Percentiles rank a stretch among this genome's conserved stretches.
These are phyloP conservation scores for Leccinum subtestaceum DNA, from an alignment of 768 basidiomycete species.

Conservation along the genomic window DNA sequence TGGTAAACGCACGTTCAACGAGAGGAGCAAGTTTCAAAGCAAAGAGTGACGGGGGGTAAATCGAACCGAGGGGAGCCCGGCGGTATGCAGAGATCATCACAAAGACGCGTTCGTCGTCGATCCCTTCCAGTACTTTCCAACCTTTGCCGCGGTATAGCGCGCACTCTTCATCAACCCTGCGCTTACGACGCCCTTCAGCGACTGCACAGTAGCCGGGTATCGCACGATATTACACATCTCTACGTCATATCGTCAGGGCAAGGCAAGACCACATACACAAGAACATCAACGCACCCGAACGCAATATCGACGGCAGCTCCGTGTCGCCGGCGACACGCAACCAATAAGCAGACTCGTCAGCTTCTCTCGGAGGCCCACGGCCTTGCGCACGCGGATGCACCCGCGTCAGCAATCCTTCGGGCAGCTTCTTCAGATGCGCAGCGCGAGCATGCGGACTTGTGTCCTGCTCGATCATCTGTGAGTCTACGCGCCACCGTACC, in stretches of 20 bases:
- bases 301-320: conserved; percentile 49
- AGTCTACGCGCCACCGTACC: conserved; percentile 63
- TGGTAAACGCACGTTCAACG: not conserved
- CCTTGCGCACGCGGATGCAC: conserved; percentile 42
- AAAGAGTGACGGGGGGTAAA: conserved; percentile 13
- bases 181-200: conserved; percentile 81
- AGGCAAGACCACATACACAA: not conserved
- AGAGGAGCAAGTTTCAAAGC: conserved; percentile 2
- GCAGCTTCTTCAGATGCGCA: conserved; percentile 76
- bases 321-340: conserved; percentile 64
- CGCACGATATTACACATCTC: conserved; percentile 79
- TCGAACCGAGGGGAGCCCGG: not conserved
- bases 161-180: conserved; percentile 79
- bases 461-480: conserved; percentile 69
- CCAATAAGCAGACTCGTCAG: conserved; percentile 78
- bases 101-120: conserved; percentile 7
- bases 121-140: conserved; percentile 78
- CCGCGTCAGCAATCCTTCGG: conserved; percentile 57
- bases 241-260: conserved; percentile 27
- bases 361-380: conserved; percentile 42
- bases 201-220: conserved; percentile 80
- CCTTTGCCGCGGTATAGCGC: conserved; percentile 71
- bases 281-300: conserved; percentile 42
- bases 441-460: conserved; percentile 61
- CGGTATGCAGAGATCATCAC: conserved; percentile 3